These are phyloP conservation scores for Vigna reflexopilosa DNA, from an alignment of 306 rosid species.

Conservation along the genomic window DNA sequence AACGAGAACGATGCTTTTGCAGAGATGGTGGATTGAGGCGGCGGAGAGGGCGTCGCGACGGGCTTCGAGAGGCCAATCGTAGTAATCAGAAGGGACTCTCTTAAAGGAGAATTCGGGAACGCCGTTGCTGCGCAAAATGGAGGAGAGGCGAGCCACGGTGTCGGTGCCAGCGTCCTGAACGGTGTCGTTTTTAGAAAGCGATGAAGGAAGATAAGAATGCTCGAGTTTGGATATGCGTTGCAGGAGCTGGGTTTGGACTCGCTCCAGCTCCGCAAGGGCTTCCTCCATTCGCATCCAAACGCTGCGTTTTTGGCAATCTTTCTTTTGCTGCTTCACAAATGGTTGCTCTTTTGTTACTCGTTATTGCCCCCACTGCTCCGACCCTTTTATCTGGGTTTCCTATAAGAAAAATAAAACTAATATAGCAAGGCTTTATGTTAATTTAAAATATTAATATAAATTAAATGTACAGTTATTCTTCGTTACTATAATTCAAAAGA, in stretches of 20 bases:
- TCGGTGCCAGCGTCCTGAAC: constrained; percentile 41
- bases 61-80: constrained; percentile 82
- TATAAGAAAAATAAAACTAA: too few relatives aligned
- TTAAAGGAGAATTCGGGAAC: constrained; percentile 77
- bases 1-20: constrained; percentile 95
- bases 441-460: too few relatives aligned
- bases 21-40: constrained; percentile 78
- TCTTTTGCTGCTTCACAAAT: not conserved
- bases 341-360: not conserved
- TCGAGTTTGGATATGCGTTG: constrained; percentile 67
- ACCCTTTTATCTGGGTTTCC: too few relatives aligned
- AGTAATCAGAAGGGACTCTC: constrained; percentile 73
- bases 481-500: too few relatives aligned
- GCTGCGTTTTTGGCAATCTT: not conserved
- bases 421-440: too few relatives aligned
- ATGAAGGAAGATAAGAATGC: constrained; percentile 34
- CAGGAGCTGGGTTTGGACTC: constrained; percentile 53
- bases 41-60: constrained; percentile 77
- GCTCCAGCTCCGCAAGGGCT: constrained; percentile 59
- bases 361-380: too few relatives aligned
- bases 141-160: constrained; percentile 74
- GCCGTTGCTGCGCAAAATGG: constrained; percentile 60
- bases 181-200: constrained; percentile 14
- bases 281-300: constrained; percentile 52
- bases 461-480: too few relatives aligned